Evolutionary conservation across 371 early-diverging fungal species (phyloP).

Genomic region (Cokeromyces recurvatus): DNA sequence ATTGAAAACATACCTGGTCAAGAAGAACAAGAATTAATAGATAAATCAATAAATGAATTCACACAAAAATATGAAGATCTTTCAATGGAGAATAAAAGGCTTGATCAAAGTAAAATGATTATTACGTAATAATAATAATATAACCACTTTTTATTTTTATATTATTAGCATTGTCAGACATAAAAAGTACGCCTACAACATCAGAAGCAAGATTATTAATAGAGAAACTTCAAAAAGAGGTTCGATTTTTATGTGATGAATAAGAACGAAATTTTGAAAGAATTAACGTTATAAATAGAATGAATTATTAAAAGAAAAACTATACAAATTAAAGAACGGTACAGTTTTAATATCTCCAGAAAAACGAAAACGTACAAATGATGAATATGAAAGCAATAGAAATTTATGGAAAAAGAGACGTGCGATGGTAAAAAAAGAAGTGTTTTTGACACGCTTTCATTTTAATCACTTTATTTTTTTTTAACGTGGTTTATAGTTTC

Average conservation of each 20-base stretch:
- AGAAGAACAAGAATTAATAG: not conserved
- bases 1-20: not conserved
- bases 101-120: slow-evolving; percentile 13
- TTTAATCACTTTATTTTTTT: not conserved
- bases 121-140: no score
- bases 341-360: slow-evolving; percentile 11
- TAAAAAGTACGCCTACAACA: slow-evolving; percentile 11
- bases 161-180: not conserved
- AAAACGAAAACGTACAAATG: slow-evolving; percentile 11
- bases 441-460: not conserved
- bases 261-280: no score
- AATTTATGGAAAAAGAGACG: slow-evolving; percentile 19
- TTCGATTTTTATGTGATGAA: no score
- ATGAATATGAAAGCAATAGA: slow-evolving; percentile 4
- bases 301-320: not conserved
- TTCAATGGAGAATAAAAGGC: slow-evolving; percentile 1
- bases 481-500: slow-evolving; percentile 5
- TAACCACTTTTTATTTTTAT: no score
- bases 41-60: not conserved
- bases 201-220: slow-evolving; percentile 6
- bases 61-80: not conserved
- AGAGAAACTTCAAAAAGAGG: slow-evolving; percentile 5
- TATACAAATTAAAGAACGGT: slow-evolving; percentile 1
- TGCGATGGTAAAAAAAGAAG: slow-evolving; percentile 13
- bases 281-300: slow-evolving; percentile 15